Evolutionary conservation across 345 rosid genomes (phyloP).

Genomic region (Gossypium rotundifolium): DNA sequence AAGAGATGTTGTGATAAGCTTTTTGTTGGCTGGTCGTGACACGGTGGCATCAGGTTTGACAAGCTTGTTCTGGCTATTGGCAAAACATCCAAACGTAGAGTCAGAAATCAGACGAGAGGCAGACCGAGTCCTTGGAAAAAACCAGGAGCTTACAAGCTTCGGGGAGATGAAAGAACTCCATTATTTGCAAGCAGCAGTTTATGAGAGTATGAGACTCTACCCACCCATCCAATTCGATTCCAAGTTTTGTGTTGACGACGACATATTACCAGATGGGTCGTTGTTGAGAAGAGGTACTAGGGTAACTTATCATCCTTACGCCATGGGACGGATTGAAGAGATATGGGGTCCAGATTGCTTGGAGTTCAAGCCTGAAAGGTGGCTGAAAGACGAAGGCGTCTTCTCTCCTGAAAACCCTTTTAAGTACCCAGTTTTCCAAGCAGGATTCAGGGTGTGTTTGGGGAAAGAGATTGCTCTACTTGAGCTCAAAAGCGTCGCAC

Average conservation of each 20-base stretch:
- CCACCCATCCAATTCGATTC: constrained; percentile 63
- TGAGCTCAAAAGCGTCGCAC: constrained; percentile 54
- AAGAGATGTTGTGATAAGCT: constrained; percentile 65
- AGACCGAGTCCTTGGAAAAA: constrained; percentile 25
- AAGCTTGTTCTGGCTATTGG: constrained; percentile 43
- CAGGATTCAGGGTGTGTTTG: constrained; percentile 61
- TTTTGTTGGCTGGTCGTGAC: constrained; percentile 58
- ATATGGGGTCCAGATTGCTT: constrained; percentile 66
- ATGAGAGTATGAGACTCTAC: constrained; percentile 48
- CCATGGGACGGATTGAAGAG: constrained; percentile 65
- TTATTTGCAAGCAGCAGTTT: constrained; percentile 40
- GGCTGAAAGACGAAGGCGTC: constrained; percentile 40
- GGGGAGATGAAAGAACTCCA: constrained; percentile 32
- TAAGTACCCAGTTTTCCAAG: constrained; percentile 72
- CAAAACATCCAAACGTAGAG: constrained; percentile 31
- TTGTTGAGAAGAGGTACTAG: constrained; percentile 51
- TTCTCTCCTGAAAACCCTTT: constrained; percentile 46
- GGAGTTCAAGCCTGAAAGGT: constrained; percentile 70
- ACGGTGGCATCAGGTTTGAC: constrained; percentile 52
- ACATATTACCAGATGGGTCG: constrained; percentile 45
- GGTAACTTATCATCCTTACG: constrained; percentile 74
- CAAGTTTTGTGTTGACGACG: constrained; percentile 38
- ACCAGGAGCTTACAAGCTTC: constrained; percentile 25
- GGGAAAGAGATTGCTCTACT: constrained; percentile 77
- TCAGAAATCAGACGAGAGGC: constrained; percentile 31